Evolutionary conservation across 2,329 filamentous ascomycete species (phyloP).

Genomic region (Teratosphaeriaceae sp.): DNA sequence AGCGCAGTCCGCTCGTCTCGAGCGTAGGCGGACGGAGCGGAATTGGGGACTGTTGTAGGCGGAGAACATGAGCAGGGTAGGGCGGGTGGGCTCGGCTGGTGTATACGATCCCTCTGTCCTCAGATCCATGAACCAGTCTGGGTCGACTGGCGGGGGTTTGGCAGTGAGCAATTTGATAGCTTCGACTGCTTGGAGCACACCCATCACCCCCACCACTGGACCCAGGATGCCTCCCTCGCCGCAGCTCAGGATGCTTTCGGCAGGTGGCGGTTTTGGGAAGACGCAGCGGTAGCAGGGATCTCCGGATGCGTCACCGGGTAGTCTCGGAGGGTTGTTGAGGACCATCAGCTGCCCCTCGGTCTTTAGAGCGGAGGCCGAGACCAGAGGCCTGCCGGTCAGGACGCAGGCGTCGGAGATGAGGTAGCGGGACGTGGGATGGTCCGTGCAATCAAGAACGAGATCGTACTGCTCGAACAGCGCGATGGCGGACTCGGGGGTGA

Average conservation of each 20-base stretch:
- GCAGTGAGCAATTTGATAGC: constrained; percentile 73
- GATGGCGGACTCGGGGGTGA: constrained; percentile 62
- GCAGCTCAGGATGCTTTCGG: constrained; percentile 75
- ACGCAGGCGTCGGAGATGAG: constrained; percentile 88
- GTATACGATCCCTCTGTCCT: constrained; percentile 10
- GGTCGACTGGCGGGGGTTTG: constrained; percentile 15
- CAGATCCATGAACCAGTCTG: constrained; percentile 10
- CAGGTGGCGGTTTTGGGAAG: constrained; percentile 80
- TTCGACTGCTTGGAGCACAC: constrained; percentile 83
- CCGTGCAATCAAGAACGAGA: constrained; percentile 87
- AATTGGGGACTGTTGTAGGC: constrained; percentile 53
- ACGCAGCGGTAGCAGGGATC: constrained; percentile 93
- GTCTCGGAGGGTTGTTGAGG: constrained; percentile 69
- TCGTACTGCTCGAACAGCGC: constrained; percentile 66
- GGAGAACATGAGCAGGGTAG: constrained; percentile 49
- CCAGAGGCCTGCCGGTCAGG: constrained; percentile 67
- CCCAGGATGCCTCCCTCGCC: constrained; percentile 91
- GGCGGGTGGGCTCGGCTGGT: constrained; percentile 22
- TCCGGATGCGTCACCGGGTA: constrained; percentile 50
- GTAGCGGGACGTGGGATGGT: constrained; percentile 86
- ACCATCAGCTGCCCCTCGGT: constrained; percentile 87
- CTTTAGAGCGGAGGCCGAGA: constrained; percentile 83
- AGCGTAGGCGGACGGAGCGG: constrained; percentile 66
- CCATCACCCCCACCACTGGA: constrained; percentile 89
- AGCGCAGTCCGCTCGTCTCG: constrained; percentile 62